These are phyloP conservation scores for Coniophora puteana DNA, from an alignment of 1,284 basidiomycete genomes.

Conservation along the genomic window DNA sequence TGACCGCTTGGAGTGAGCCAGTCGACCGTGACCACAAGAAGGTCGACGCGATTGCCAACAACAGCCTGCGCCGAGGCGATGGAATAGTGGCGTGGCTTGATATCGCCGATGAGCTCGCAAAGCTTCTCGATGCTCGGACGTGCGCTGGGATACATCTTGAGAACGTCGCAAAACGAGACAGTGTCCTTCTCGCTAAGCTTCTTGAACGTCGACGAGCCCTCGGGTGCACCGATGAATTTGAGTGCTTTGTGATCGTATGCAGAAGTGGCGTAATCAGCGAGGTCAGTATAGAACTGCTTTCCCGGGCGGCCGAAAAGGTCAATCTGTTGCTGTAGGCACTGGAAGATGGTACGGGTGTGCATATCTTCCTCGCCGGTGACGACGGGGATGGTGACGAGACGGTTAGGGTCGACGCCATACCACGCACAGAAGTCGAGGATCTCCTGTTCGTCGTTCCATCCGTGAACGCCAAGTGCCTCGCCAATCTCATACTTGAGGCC, in stretches of 20 bases:
- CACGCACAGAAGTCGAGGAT: constrained; percentile 87
- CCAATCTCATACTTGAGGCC: constrained; percentile 95
- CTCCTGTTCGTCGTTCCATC: constrained; percentile 94
- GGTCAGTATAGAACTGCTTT: constrained; percentile 92
- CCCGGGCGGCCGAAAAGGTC: constrained; percentile 96
- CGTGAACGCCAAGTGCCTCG: constrained; percentile 95
- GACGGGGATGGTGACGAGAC: constrained; percentile 81
- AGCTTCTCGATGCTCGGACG: constrained; percentile 77
- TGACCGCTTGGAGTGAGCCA: constrained; percentile 86
- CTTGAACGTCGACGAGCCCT: constrained; percentile 92
- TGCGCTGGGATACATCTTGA: constrained; percentile 80
- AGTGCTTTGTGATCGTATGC: constrained; percentile 80
- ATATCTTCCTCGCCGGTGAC: constrained; percentile 55
- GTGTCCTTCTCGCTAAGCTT: constrained; percentile 95
- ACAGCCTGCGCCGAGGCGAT: constrained; percentile 95
- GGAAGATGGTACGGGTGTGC: constrained; percentile 93
- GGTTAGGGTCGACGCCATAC: constrained; percentile 86
- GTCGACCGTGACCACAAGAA: constrained; percentile 95
- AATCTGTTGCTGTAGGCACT: constrained; percentile 94
- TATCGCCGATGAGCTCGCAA: constrained; percentile 89
- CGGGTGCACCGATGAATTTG: constrained; percentile 91
- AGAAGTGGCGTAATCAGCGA: constrained; percentile 74
- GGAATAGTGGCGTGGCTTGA: constrained; percentile 97
- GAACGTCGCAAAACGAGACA: constrained; percentile 88
- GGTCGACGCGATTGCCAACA: constrained; percentile 91